These are phyloP conservation scores for Cyclotella atomus DNA, from an alignment of 108 stramenopile species.

Conservation along the genomic window DNA sequence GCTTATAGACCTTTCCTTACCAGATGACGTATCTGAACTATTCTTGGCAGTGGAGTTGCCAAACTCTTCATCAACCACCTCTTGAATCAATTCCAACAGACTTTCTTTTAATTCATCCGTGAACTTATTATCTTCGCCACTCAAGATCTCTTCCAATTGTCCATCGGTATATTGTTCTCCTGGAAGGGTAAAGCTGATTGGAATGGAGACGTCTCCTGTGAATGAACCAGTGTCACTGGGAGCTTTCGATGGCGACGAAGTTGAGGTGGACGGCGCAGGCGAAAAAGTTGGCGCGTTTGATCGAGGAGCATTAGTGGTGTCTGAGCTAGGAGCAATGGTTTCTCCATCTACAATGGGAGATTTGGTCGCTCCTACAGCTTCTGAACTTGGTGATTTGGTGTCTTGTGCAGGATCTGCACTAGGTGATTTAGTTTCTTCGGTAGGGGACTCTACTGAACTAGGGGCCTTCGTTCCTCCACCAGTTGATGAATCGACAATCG, in stretches of 20 bases:
- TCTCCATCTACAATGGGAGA: not conserved
- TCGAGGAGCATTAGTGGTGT: not conserved
- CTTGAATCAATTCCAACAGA: conserved; percentile 21
- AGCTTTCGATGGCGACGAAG: conserved; percentile 10
- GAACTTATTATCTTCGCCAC: conserved; percentile 32
- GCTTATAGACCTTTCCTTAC: conserved; percentile 8
- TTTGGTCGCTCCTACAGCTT: not conserved
- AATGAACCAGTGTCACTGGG: conserved; percentile 15
- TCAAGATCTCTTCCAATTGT: conserved; percentile 5
- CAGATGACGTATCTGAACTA: not conserved
- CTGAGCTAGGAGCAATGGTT: conserved; percentile 7
- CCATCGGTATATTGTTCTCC: conserved; percentile 12
- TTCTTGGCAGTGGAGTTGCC: not conserved
- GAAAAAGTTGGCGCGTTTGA: conserved; percentile 14
- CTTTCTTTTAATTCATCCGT: conserved; percentile 25
- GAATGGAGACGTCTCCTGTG: conserved; percentile 18
- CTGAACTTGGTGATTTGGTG: not conserved
- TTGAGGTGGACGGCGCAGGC: not conserved
- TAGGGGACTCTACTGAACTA: not conserved
- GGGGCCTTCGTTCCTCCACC: not conserved
- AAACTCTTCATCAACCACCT: conserved; percentile 32
- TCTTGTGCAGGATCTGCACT: not conserved
- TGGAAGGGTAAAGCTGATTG: conserved; percentile 23
- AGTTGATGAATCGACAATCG: not conserved
- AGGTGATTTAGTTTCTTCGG: not conserved